Base-by-base conservation (phyloP, 1,284 basidiomycete genomes). In the Ceratobasidium sp. region DNA sequence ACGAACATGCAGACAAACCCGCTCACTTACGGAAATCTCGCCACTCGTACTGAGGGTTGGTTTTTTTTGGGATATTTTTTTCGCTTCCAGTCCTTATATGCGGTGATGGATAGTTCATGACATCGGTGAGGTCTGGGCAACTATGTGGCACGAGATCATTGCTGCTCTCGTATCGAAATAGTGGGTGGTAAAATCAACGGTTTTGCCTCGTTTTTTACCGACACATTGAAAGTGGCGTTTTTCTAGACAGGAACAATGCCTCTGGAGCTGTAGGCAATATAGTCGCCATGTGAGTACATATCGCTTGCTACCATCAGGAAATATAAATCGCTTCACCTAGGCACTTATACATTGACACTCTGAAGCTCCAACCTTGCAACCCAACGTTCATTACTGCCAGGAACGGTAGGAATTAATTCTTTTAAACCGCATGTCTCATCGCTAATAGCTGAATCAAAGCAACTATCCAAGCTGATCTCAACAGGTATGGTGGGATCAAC, bases 401-500 rank as follows among this genome's bases (percentile, higher is more conserved):
- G 21, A 55, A 69, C 34, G 73, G 69, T 72, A 50, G 34, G 62
- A 4, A 21, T 36, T 23, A 12, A 43, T 21, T n/a, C 0, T 21
- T 10, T 26, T 34, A 26, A 12, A 28, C n/a, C 5, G 12, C 1
- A 23, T 16, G n/a, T n/a, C 14, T 57, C 30, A 36, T 2, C 45
- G 1, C 10, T 28, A 62, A 23, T n/a, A 3, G n/a, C 16, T 36
- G n/a, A 14, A 23, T 16, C 1, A 5, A 55, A 70, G 72, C 70
- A 9, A 60, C 74, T 12, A 58, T 72, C n/a, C 70, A 60, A n/a
- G 74, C 72, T 21, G 72, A 76, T 46, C 43, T 39, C 30, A 75
- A 75, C 65, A 43, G 75, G 9, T 75, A 73, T 41, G 50, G n/a
- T 30, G 75, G 75, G 6, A 62, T 67, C 18, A 74, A 75, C n/a